A percentile compares a stretch with the other conserved stretches of the same genome.
Evolutionary conservation across 306 rosid species (phyloP).

Genomic region (Betula pendula): DNA sequence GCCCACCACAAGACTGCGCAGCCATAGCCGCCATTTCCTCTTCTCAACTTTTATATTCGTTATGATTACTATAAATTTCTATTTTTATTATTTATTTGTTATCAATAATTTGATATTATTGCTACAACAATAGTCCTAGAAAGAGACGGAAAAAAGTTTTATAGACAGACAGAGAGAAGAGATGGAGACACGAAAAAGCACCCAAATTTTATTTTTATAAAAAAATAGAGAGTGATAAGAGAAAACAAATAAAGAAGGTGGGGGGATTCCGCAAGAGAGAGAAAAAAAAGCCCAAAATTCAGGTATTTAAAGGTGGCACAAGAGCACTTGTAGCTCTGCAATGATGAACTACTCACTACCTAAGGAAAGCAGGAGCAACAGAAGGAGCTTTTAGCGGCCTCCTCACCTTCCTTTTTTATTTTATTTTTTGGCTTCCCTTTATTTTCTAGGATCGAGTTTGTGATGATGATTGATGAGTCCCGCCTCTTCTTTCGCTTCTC

Average conservation of each 20-base stretch:
- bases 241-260: background rate
- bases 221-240: background rate
- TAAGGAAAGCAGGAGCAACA: constrained; percentile 12
- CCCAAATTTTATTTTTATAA: constrained; percentile 6
- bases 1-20: constrained; percentile 50
- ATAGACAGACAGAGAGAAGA: constrained; percentile 20
- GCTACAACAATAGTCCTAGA: background rate
- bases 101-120: constrained; percentile 13
- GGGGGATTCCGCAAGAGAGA: constrained; percentile 39
- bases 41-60: background rate
- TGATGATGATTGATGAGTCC: background rate
- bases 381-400: constrained; percentile 17
- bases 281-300: constrained; percentile 12
- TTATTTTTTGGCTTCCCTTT: too few relatives aligned
- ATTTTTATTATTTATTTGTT: background rate
- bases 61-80: background rate
- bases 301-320: constrained; percentile 37
- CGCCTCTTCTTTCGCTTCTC: constrained; percentile 2
- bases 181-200: constrained; percentile 16
- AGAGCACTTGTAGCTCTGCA: constrained; percentile 31
- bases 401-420: background rate
- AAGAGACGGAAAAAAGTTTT: constrained; percentile 3
- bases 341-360: constrained; percentile 30
- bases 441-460: background rate
- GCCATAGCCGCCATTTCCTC: constrained; percentile 79